Percentiles rank a stretch among this genome's conserved stretches.
These are phyloP conservation scores for Capsicum baccatum DNA, from an alignment of 257 asterid species.

Conservation along the genomic window DNA sequence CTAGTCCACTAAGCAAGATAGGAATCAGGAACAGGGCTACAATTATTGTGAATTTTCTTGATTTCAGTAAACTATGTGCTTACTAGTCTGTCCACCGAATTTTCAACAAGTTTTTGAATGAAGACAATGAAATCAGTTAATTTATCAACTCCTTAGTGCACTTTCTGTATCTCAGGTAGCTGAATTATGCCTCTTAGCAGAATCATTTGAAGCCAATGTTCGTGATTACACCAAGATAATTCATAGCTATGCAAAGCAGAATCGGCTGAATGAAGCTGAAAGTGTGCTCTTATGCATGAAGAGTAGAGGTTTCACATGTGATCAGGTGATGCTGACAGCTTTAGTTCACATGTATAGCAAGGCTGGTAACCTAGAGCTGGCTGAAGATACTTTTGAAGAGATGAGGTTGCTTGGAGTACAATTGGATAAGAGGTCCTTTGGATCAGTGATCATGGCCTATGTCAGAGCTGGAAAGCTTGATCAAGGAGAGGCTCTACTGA, in stretches of 20 bases:
- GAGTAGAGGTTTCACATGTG: conserved; percentile 64
- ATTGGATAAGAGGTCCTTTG: conserved; percentile 80
- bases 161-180: conserved; percentile 56
- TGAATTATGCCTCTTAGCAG: conserved; percentile 67
- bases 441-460: conserved; percentile 92
- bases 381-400: conserved; percentile 71
- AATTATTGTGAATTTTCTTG: not conserved
- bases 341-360: conserved; percentile 91
- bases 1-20: not conserved
- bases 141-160: conserved; percentile 16
- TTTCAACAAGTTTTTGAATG: not conserved
- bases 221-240: conserved; percentile 89
- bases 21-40: conserved; percentile 1
- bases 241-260: conserved; percentile 62
- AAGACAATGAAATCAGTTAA: conserved; percentile 9
- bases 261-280: conserved; percentile 72
- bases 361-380: conserved; percentile 69
- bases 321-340: conserved; percentile 81
- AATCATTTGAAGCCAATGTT: conserved; percentile 76
- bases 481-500: conserved; percentile 58
- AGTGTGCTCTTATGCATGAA: conserved; percentile 61
- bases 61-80: not conserved
- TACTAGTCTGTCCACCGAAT: conserved; percentile 4
- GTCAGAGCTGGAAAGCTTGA: conserved; percentile 68
- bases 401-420: conserved; percentile 78